These are phyloP conservation scores for Starmerella floris DNA, from an alignment of 805 yeast genomes.

Conservation along the genomic window DNA sequence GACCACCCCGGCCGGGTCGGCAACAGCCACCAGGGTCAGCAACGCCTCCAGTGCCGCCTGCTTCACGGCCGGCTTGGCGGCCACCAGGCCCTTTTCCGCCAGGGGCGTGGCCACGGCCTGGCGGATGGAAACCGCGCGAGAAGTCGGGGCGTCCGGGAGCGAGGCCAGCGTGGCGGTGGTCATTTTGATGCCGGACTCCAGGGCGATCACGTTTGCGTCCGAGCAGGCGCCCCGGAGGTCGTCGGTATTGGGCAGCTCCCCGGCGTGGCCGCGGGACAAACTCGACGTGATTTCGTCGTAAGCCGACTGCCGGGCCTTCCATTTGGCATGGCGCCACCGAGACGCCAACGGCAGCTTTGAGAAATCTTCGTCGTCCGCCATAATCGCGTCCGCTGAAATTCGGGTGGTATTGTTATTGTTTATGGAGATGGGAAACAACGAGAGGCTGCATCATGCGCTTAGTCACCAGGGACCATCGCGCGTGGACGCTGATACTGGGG, in stretches of 20 bases:
- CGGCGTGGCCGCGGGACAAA: background rate
- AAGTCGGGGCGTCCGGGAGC: constrained; percentile 35
- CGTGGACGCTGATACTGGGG: too few relatives aligned
- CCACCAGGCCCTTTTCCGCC: constrained; percentile 70
- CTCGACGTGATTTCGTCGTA: constrained; percentile 45
- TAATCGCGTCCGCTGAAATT: constrained; percentile 9
- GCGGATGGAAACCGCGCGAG: constrained; percentile 10
- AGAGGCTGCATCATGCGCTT: background rate
- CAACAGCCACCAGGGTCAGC: constrained; percentile 48
- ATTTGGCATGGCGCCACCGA: constrained; percentile 51
- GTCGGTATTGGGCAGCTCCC: constrained; percentile 1
- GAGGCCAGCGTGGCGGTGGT: constrained; percentile 39
- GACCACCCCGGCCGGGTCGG: constrained; percentile 42
- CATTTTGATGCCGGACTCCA: constrained; percentile 61
- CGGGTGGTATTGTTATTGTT: background rate
- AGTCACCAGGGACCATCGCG: background rate
- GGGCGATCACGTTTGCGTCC: constrained; percentile 84
- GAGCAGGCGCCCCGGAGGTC: constrained; percentile 43
- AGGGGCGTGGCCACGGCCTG: constrained; percentile 28
- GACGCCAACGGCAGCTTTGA: constrained; percentile 52
- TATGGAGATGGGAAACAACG: background rate
- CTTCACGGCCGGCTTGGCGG: constrained; percentile 64
- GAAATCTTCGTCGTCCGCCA: constrained; percentile 46
- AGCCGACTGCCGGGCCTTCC: constrained; percentile 79
- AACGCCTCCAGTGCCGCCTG: constrained; percentile 50